Percentiles rank a stretch among this genome's conserved stretches.
phyloP scores from a whole-genome alignment of 2,329 filamentous ascomycete species.

The Dendryphion nanum region DNA sequence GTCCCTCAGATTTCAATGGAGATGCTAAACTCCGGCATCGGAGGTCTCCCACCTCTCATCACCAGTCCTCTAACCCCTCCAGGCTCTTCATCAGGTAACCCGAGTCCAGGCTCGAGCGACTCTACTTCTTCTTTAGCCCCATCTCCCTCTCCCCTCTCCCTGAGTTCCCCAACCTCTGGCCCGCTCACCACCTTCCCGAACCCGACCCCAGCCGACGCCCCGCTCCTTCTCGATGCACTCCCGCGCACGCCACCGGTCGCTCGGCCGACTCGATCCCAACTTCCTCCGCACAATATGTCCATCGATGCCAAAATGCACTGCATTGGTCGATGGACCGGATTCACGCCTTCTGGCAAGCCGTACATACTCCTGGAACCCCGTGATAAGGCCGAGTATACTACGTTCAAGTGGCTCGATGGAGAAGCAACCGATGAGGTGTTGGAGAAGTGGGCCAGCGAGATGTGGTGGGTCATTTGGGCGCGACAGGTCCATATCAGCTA shows the following conservation, averaged over 20 bases:
- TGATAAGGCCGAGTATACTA: no score
- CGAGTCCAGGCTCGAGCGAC: not conserved
- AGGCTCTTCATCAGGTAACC: not conserved
- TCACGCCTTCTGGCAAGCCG: constrained; percentile 11
- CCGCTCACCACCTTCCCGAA: no score
- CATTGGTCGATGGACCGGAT: constrained; percentile 26
- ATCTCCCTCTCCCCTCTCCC: not conserved
- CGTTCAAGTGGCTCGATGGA: constrained; percentile 18
- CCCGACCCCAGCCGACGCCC: constrained; percentile 1
- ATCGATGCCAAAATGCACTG: constrained; percentile 20
- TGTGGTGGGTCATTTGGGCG: constrained; percentile 26
- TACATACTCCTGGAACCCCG: constrained; percentile 14
- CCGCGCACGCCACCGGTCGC: constrained; percentile 11
- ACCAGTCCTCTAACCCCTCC: no score
- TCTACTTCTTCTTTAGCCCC: not conserved
- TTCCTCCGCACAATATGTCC: constrained; percentile 21
- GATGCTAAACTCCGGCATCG: not conserved
- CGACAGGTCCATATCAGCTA: constrained; percentile 21
- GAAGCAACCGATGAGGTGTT: constrained; percentile 14
- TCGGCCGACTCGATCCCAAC: no score
- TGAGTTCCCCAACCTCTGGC: no score
- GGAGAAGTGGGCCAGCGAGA: constrained; percentile 14
- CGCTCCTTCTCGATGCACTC: constrained; percentile 14
- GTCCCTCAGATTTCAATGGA: not conserved
- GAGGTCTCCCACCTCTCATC: not conserved